Conservation (phyloP, 345 rosid genomes). For the Brassica juncea region DNA sequence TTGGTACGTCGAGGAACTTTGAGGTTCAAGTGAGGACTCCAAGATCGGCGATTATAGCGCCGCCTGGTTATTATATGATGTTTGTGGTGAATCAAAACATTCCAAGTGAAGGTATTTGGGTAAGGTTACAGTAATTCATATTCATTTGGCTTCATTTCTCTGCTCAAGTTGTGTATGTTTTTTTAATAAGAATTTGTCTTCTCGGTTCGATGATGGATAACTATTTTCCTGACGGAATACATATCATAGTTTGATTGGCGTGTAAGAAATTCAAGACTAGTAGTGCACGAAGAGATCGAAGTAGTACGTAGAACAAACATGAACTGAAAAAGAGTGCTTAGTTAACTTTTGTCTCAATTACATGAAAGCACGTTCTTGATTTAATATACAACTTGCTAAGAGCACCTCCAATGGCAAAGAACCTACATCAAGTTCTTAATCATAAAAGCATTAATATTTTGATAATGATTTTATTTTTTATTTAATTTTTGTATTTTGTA, state of each 20-base stretch:
- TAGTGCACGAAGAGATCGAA: background rate
- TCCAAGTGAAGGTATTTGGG: conserved; percentile 83
- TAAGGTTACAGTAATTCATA: conserved; percentile 28
- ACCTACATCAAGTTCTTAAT: too few species aligned
- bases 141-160: background rate
- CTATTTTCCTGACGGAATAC: background rate
- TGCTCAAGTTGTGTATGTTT: background rate
- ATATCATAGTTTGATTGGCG: background rate
- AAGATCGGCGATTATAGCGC: conserved; percentile 52
- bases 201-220: background rate
- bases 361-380: background rate
- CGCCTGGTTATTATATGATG: conserved; percentile 69
- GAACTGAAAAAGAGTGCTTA: background rate
- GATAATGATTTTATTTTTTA: too few species aligned
- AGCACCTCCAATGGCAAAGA: too few species aligned
- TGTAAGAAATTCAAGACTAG: background rate
- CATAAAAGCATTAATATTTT: too few species aligned
- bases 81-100: conserved; percentile 63
- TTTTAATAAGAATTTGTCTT: conserved; percentile 2
- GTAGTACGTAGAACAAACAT: background rate
- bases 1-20: conserved; percentile 18
- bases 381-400: background rate
- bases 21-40: conserved; percentile 54
- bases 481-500: too few species aligned
- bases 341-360: background rate